Conservation (phyloP, 2,329 filamentous ascomycete species). For the Clonostachys solani region DNA sequence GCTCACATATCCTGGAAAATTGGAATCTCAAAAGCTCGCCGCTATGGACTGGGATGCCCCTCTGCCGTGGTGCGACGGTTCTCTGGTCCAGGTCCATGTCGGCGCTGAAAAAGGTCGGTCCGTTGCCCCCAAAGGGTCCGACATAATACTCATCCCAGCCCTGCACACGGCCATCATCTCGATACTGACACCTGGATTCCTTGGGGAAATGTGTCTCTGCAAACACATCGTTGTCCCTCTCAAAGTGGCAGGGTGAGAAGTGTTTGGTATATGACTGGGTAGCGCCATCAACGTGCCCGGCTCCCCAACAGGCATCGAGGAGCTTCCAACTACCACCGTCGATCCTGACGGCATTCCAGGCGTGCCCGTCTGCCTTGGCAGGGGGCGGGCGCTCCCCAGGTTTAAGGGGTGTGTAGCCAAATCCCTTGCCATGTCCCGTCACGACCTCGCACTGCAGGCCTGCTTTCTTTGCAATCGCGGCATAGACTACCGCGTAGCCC, state of each 20-base stretch:
- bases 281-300: constrained; percentile 58
- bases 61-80: constrained; percentile 51
- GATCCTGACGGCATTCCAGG: constrained; percentile 90
- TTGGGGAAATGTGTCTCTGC: constrained; percentile 75
- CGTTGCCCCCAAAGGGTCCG: constrained; percentile 48
- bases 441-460: constrained; percentile 76
- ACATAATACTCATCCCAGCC: constrained; percentile 74
- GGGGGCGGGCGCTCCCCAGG: constrained; percentile 64
- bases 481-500: constrained; percentile 83
- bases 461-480: constrained; percentile 70
- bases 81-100: constrained; percentile 49
- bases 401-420: constrained; percentile 59
- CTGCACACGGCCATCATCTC: constrained; percentile 62
- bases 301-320: constrained; percentile 89
- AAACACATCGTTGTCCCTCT: constrained; percentile 70
- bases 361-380: constrained; percentile 62
- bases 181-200: constrained; percentile 66
- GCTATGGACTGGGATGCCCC: constrained; percentile 56
- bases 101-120: constrained; percentile 38
- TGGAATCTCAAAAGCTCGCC: constrained; percentile 66
- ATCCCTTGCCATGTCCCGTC: constrained; percentile 82
- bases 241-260: constrained; percentile 64
- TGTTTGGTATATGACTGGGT: constrained; percentile 58
- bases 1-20: constrained; percentile 73
- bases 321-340: constrained; percentile 89